phyloP scores from a whole-genome alignment of 176 grass and related monocot genomes.

The Carex parvula region DNA sequence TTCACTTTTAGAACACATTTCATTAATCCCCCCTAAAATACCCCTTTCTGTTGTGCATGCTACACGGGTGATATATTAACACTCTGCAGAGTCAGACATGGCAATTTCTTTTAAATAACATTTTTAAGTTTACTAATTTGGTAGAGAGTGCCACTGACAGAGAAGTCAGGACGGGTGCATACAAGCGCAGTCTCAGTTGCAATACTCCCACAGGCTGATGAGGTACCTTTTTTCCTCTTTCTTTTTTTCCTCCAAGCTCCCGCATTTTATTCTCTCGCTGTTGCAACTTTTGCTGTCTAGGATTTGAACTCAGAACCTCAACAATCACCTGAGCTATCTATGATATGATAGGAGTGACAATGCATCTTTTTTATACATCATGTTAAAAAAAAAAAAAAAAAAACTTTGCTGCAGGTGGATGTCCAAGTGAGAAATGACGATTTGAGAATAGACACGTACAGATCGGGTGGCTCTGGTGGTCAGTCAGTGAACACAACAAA shows the following conservation, averaged over 20 bases:
- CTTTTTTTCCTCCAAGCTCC: not conserved
- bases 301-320: not conserved
- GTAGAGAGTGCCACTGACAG: slow-evolving; percentile 84
- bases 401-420: slow-evolving; percentile 59
- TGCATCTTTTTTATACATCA: not conserved
- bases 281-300: not conserved
- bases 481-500: slow-evolving; percentile 95
- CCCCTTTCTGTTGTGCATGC: not conserved
- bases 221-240: slow-evolving; percentile 50
- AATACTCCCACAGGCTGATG: slow-evolving; percentile 90
- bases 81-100: not conserved
- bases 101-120: not conserved
- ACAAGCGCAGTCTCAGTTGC: slow-evolving; percentile 94
- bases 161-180: slow-evolving; percentile 88
- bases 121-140: slow-evolving; percentile 3
- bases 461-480: slow-evolving; percentile 75
- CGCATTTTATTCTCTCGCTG: not conserved
- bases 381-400: not conserved
- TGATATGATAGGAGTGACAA: not conserved
- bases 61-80: not conserved
- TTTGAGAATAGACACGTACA: slow-evolving; percentile 88
- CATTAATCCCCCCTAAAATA: too few relatives aligned
- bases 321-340: too few relatives aligned
- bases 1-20: not conserved
- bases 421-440: slow-evolving; percentile 82